Evolutionary conservation across 1,284 basidiomycete species (phyloP), one percentile per base, ranked within the genome.

Genomic region (Microbotryomycetes sp.): DNA sequence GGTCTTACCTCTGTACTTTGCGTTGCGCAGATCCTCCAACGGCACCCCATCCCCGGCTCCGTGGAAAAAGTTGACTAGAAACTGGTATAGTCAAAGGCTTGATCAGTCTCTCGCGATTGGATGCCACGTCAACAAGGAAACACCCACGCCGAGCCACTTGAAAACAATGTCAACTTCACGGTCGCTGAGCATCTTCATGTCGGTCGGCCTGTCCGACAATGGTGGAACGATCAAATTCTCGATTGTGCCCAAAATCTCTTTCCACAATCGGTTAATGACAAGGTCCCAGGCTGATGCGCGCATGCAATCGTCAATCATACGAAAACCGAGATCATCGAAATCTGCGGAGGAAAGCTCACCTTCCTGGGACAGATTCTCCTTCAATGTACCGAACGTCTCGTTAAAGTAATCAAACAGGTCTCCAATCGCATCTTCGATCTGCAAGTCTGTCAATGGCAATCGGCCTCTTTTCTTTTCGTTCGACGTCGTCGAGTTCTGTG

Each of bases 161-260:
- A 97, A 92, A 11, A 93, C 94, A 59, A 98, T 88, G 73, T 97
- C 94, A 28, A 97, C 89, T 77, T 97, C 94, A 77, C 94, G 92
- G 71, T 96, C 93, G 35, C 82, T 85, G 70, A 98, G 75, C 15
- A 91, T 87, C 67, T 87, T 86, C 90, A 97, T 89, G 59, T 89
- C 87, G 57, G 91, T 91, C 9, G 86, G 81, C n/a, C 84, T 79
- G 66, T 96, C 91, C 5, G 88, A 90, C 57, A 99, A 77, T 1
- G 93, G 90, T 3, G 96, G 96, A 4, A 98, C 85, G 56, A 98
- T 83, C 71, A 98, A 78, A 6, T 84, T 84, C 74, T 98, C 96
- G 64, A 98, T 83, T 16, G 91, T 85, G 47, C 80, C 81, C 67
- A 98, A 75, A 59, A 99, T 88, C 76, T 97, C 93, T 78, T 98